Percentiles rank a stretch among this genome's conserved stretches.
These are phyloP conservation scores for Beta vulgaris DNA, from an alignment of 148 eudicot genomes.

Conservation along the genomic window DNA sequence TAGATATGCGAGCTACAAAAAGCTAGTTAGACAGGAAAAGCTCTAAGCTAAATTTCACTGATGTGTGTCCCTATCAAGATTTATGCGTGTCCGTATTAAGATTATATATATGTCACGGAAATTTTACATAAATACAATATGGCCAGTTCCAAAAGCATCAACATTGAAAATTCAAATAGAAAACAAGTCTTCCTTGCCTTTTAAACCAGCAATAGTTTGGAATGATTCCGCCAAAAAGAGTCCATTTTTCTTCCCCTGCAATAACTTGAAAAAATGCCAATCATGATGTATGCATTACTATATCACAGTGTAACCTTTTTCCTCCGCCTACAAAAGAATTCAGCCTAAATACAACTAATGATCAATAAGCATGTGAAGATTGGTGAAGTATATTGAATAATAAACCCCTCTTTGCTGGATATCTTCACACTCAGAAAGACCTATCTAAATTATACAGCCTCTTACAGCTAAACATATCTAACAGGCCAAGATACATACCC, in stretches of 20 bases:
- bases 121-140: not conserved
- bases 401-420: not conserved
- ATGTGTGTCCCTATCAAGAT: too few relatives aligned
- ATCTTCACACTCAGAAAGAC: not conserved
- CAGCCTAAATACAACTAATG: not conserved
- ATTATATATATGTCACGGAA: not conserved
- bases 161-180: not conserved
- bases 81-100: not conserved
- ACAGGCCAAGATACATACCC: conserved; percentile 20
- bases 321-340: not conserved
- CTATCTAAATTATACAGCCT: not conserved
- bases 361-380: not conserved
- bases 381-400: not conserved
- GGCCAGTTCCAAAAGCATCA: not conserved
- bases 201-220: conserved; percentile 33
- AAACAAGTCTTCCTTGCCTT: conserved; percentile 28
- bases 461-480: not conserved
- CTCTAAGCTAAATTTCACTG: not conserved
- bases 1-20: not conserved
- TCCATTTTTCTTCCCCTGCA: conserved; percentile 39
- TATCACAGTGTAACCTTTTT: not conserved
- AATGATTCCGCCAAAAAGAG: conserved; percentile 19
- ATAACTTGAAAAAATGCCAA: conserved; percentile 9
- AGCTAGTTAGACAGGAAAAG: not conserved
- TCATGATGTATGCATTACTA: conserved; percentile 9